phyloP scores from a whole-genome alignment of 1,139 yeast species.

The Suhomyces kunorum region DNA sequence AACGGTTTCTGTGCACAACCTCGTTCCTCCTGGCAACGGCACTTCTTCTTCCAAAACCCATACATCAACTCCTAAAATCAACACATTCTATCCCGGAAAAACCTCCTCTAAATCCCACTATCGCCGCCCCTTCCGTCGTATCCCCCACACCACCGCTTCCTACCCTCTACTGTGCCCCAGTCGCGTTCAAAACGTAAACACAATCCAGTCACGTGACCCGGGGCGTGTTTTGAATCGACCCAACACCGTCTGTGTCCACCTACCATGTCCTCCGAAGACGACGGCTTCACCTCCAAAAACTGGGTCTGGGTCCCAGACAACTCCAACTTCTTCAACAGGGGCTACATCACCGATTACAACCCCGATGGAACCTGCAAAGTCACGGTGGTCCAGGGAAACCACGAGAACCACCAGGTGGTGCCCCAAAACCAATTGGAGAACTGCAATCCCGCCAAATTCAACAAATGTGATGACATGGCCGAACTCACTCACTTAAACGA shows the following conservation, averaged over 20 bases:
- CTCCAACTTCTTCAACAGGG: conserved; percentile 66
- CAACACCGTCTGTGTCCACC: conserved; percentile 1
- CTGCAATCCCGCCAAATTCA: conserved; percentile 89
- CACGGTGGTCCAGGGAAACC: conserved; percentile 49
- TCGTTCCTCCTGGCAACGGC: no score
- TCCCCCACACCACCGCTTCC: no score
- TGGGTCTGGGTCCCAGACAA: conserved; percentile 86
- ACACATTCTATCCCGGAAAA: no score
- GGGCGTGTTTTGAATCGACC: conserved; percentile 1
- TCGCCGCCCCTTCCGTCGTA: no score
- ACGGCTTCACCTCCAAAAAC: conserved; percentile 54
- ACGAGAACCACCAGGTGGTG: conserved; percentile 34
- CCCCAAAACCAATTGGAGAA: conserved; percentile 53
- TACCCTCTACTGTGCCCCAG: no score
- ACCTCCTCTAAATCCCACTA: no score
- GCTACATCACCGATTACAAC: conserved; percentile 59
- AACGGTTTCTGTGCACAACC: no score
- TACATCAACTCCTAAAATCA: no score
- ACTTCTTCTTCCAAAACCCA: no score
- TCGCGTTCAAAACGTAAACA: no score
- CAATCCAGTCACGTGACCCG: conserved; percentile 6
- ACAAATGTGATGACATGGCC: conserved; percentile 93
- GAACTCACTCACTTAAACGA: conserved; percentile 92
- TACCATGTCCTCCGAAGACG: conserved; percentile 38
- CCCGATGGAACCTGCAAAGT: conserved; percentile 55